These are phyloP conservation scores for Cinnamomum micranthum DNA, from an alignment of 164 flowering plant species.

Conservation along the genomic window DNA sequence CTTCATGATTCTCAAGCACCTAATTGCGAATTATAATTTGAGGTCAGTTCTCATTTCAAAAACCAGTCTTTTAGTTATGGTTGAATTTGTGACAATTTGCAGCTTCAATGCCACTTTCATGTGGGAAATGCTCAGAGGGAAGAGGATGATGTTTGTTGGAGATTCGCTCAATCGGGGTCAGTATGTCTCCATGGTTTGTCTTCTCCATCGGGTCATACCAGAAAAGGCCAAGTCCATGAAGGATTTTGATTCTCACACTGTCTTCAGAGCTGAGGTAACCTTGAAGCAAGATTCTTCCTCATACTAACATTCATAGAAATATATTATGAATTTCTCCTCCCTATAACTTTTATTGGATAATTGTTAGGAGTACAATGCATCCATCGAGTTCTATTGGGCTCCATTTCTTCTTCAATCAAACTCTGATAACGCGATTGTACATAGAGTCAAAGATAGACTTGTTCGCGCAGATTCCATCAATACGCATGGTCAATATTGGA, in stretches of 20 bases:
- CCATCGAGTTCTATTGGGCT: constrained; percentile 96
- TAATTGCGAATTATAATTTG: neutral
- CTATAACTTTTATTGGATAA: neutral
- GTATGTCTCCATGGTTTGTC: constrained; percentile 81
- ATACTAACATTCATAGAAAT: neutral
- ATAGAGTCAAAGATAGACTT: constrained; percentile 55
- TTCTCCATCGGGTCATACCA: constrained; percentile 70
- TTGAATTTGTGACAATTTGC: constrained; percentile 9
- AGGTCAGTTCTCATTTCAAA: neutral
- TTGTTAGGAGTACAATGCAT: constrained; percentile 80
- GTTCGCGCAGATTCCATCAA: constrained; percentile 66
- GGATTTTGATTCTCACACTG: constrained; percentile 59
- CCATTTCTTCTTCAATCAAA: constrained; percentile 93
- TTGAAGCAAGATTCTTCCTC: neutral
- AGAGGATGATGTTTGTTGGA: constrained; percentile 88
- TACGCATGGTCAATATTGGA: constrained; percentile 62
- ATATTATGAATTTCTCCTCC: neutral
- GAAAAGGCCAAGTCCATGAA: constrained; percentile 65
- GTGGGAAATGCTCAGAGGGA: constrained; percentile 81
- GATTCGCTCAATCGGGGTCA: constrained; percentile 90
- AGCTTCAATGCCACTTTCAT: constrained; percentile 87
- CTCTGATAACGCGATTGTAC: constrained; percentile 59
- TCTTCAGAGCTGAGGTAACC: constrained; percentile 70
- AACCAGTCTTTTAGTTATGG: neutral
- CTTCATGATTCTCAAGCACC: neutral